Percentiles rank a stretch among this genome's conserved stretches.
Conservation (phyloP, 2,329 filamentous ascomycete genomes). For the Ambrosiella beaveri region DNA sequence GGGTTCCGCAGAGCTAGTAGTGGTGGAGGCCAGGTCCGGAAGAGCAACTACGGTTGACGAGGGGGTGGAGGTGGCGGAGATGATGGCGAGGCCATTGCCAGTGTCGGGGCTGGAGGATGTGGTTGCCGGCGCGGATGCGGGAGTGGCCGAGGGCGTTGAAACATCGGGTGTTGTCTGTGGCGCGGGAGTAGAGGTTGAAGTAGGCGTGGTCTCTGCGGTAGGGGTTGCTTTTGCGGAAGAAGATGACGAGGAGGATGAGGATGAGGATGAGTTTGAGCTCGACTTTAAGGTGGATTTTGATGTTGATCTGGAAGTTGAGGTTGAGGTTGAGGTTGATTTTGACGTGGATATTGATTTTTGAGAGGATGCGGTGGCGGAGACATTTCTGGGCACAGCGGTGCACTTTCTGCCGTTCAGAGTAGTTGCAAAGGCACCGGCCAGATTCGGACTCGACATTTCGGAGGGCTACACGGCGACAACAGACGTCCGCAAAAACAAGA, state of each 20-base stretch:
- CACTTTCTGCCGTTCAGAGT: slow-evolving; percentile 33
- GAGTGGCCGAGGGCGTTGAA: background rate
- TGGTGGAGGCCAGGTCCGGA: background rate
- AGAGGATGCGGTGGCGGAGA: slow-evolving; percentile 15
- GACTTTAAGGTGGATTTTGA: background rate
- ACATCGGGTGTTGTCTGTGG: background rate
- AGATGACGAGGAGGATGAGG: background rate
- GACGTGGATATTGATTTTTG: slow-evolving; percentile 5
- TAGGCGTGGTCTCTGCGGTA: background rate
- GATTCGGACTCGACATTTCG: slow-evolving; percentile 28
- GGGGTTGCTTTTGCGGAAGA: background rate
- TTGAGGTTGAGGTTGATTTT: slow-evolving; percentile 12
- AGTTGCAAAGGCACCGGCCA: slow-evolving; percentile 32
- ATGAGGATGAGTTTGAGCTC: background rate
- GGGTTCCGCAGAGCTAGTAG: background rate
- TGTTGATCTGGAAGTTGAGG: background rate
- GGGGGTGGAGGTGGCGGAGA: background rate
- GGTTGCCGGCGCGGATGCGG: background rate
- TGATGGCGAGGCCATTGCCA: background rate
- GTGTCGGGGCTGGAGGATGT: background rate
- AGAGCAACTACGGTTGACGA: background rate
- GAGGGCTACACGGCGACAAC: background rate
- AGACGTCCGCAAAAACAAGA: too few relatives aligned
- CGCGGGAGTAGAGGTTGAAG: slow-evolving; percentile 1
- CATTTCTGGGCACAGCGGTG: slow-evolving; percentile 31